A percentile compares a stretch with the other conserved stretches of the same genome.
These are phyloP conservation scores for Fusarium anguioides DNA, from an alignment of 2,329 filamentous ascomycete genomes.

Conservation along the genomic window DNA sequence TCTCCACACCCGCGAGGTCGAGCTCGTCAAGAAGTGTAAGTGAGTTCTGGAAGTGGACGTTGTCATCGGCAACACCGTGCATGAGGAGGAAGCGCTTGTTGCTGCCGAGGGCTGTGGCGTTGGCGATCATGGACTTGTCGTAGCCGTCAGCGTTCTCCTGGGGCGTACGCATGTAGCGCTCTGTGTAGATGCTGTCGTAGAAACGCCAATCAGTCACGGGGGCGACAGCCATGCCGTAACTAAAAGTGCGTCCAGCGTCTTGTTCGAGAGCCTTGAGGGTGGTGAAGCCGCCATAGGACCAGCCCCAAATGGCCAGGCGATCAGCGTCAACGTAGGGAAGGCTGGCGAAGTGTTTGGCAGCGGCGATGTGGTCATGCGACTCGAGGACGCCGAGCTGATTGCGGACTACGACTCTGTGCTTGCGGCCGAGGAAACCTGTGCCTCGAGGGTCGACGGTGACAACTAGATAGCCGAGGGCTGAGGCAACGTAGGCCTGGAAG, in stretches of 20 bases:
- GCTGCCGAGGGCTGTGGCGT: slow-evolving; percentile 76
- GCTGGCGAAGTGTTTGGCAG: slow-evolving; percentile 83
- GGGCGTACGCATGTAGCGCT: slow-evolving; percentile 97
- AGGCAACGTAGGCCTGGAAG: slow-evolving; percentile 90
- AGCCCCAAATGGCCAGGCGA: slow-evolving; percentile 95
- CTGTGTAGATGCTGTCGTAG: slow-evolving; percentile 94
- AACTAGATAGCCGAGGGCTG: slow-evolving; percentile 88
- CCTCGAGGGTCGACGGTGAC: slow-evolving; percentile 94
- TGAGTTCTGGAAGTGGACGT: slow-evolving; percentile 97
- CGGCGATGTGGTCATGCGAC: slow-evolving; percentile 89
- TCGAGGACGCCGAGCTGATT: slow-evolving; percentile 88
- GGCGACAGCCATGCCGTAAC: slow-evolving; percentile 97
- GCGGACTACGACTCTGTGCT: slow-evolving; percentile 83
- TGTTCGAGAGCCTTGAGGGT: slow-evolving; percentile 94
- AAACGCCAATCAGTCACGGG: slow-evolving; percentile 98
- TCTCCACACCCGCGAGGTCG: slow-evolving; percentile 83
- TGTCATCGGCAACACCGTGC: slow-evolving; percentile 97
- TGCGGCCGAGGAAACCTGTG: slow-evolving; percentile 89
- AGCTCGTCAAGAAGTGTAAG: slow-evolving; percentile 87
- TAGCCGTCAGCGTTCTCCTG: slow-evolving; percentile 85
- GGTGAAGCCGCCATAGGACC: slow-evolving; percentile 97
- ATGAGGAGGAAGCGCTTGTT: slow-evolving; percentile 93
- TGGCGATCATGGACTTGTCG: slow-evolving; percentile 75
- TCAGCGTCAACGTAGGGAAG: slow-evolving; percentile 85
- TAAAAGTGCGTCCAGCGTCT: slow-evolving; percentile 89